phyloP scores from a whole-genome alignment of 2,329 filamentous ascomycete genomes.

The Penicillium palitans region DNA sequence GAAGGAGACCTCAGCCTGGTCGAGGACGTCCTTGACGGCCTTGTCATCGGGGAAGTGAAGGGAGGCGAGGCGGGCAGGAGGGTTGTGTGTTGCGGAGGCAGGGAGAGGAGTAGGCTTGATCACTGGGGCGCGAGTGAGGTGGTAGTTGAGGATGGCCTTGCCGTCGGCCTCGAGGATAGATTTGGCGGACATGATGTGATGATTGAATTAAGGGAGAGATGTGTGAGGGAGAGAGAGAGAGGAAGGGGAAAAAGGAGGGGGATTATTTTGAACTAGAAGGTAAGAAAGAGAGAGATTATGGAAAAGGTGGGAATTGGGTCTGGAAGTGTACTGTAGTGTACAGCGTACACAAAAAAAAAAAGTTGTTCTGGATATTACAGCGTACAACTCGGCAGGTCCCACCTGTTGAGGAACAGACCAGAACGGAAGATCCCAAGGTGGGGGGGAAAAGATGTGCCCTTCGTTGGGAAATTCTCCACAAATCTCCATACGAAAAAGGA shows the following conservation, averaged over 20 bases:
- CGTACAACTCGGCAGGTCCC: constrained; percentile 28
- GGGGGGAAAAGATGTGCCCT: neutral
- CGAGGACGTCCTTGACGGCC: constrained; percentile 77
- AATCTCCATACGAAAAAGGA: neutral
- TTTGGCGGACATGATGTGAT: constrained; percentile 80
- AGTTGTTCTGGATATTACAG: constrained; percentile 31
- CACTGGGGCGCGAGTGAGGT: constrained; percentile 93
- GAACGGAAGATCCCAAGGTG: constrained; percentile 10
- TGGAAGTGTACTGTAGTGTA: constrained; percentile 28
- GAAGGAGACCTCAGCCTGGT: constrained; percentile 95
- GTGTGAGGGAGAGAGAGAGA: neutral
- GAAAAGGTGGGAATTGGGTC: constrained; percentile 21
- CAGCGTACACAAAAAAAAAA: constrained; percentile 24
- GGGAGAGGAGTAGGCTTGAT: constrained; percentile 98
- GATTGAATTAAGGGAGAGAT: constrained; percentile 1
- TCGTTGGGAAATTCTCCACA: constrained; percentile 17
- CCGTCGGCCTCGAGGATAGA: constrained; percentile 98
- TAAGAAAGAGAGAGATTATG: constrained; percentile 10
- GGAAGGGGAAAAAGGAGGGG: constrained; percentile 24
- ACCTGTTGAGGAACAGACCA: constrained; percentile 21
- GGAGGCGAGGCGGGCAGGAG: constrained; percentile 84
- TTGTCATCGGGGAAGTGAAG: constrained; percentile 90
- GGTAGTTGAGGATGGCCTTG: constrained; percentile 99
- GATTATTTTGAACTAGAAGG: constrained; percentile 26
- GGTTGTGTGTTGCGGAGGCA: constrained; percentile 80